A percentile compares a stretch with the other conserved stretches of the same genome.
These are phyloP conservation scores for Colletotrichum tropicicola DNA, from an alignment of 2,329 filamentous ascomycete species.

Conservation along the genomic window DNA sequence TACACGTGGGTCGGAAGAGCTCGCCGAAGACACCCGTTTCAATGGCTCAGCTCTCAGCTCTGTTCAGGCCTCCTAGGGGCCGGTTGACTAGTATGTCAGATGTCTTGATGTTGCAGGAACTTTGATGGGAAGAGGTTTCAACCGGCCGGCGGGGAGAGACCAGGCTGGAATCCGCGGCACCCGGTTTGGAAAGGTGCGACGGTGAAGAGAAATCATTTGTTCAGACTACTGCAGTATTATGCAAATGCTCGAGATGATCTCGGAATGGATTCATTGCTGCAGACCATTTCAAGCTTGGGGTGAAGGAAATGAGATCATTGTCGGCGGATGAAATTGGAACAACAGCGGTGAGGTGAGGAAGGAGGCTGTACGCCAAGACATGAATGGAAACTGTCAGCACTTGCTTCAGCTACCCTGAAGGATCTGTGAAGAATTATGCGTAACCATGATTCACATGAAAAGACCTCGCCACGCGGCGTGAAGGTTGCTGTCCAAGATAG, in stretches of 20 bases:
- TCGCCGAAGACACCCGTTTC: conserved; percentile 1
- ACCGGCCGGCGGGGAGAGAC: background rate
- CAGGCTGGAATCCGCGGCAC: background rate
- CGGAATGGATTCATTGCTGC: background rate
- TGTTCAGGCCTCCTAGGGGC: background rate
- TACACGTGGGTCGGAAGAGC: conserved; percentile 10
- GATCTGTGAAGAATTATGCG: background rate
- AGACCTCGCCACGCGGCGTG: background rate
- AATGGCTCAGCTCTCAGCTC: background rate
- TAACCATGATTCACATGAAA: background rate
- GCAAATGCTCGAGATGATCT: background rate
- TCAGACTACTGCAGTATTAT: background rate
- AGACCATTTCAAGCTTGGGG: background rate
- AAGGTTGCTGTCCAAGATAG: background rate
- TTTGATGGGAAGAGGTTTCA: conserved; percentile 20
- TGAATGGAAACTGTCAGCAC: background rate
- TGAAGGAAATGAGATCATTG: background rate
- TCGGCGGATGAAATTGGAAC: background rate
- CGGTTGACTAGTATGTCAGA: conserved; percentile 4
- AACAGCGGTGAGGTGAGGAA: background rate
- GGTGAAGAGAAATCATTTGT: background rate
- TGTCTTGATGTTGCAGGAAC: conserved; percentile 13
- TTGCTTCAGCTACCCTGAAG: background rate
- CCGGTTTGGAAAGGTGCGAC: background rate
- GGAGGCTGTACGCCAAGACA: background rate